A percentile compares a stretch with the other conserved stretches of the same genome.
Evolutionary conservation across 768 basidiomycete genomes (phyloP).

Genomic region (Coprinopsis strossmayeri): DNA sequence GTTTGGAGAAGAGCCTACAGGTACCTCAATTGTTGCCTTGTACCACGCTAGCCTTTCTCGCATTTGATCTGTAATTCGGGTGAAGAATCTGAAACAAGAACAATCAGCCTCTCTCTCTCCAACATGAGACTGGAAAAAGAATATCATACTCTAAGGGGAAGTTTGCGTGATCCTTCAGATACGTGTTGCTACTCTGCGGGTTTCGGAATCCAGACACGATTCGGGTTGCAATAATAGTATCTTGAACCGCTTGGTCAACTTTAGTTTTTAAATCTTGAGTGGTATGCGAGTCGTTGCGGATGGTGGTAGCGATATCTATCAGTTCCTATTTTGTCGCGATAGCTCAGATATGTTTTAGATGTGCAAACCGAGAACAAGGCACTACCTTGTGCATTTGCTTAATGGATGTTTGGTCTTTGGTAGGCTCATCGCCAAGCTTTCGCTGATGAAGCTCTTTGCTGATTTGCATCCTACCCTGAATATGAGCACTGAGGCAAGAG

Average conservation of each 20-base stretch:
- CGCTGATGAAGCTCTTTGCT: conserved; percentile 73
- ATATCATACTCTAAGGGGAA: conserved; percentile 67
- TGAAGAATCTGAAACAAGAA: conserved; percentile 55
- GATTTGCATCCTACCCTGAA: conserved; percentile 75
- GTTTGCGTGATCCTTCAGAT: conserved; percentile 72
- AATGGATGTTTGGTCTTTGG: conserved; percentile 66
- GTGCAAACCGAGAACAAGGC: neutral
- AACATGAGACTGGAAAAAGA: neutral
- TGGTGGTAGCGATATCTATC: conserved; percentile 50
- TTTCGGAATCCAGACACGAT: conserved; percentile 76
- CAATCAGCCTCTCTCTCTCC: neutral
- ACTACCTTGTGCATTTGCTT: conserved; percentile 59
- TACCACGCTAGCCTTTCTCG: conserved; percentile 69
- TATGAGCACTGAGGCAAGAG: conserved; percentile 41
- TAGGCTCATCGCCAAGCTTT: conserved; percentile 68
- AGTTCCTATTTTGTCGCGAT: conserved; percentile 45
- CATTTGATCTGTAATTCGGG: conserved; percentile 66
- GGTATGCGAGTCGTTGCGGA: conserved; percentile 59
- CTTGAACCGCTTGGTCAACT: conserved; percentile 73
- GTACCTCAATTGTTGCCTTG: conserved; percentile 73
- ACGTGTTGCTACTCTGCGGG: conserved; percentile 61
- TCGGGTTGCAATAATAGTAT: conserved; percentile 69
- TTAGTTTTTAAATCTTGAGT: conserved; percentile 68
- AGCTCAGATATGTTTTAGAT: neutral
- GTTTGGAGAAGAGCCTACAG: conserved; percentile 2